Evolutionary conservation across 176 grass and related monocot genomes (phyloP), one percentile per base, ranked within the genome.

Genomic region (Chloris gayana): DNA sequence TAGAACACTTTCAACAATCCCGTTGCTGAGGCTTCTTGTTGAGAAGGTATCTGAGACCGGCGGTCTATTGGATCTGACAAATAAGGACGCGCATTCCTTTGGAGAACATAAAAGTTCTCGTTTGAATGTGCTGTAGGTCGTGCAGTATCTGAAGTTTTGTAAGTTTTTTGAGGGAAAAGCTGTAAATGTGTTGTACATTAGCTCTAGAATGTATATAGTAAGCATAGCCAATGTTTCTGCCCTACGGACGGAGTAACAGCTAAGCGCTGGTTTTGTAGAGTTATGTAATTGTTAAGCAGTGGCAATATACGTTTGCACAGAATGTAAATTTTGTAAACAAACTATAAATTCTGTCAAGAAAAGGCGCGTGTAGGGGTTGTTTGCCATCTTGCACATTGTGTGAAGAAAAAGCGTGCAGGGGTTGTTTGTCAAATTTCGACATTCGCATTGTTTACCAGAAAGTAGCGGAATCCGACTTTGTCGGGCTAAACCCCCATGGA

Each of bases 1-100:
- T 75, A 69, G 84, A 76, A 98, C 96, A 19, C 84, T 98, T 51
- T 95, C 90, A 11, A 85, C 53, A 19, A 84, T 95, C 74, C 96
- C 96, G 22, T 68, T 98, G 81, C 81, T 93, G 63, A 89, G 85
- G 84, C 84, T 98, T 89, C 76, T 95, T 14, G 73, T 95, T 31
- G 96, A 93, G 82, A 93, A 88, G 66, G 90, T 95, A 42, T 67
- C 81, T 42, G 86, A 85, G 75, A 73, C 74, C 31, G 90, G 84
- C 61, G 86, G 90, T 44, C 70, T 91, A 77, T 66, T 95, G 59
- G 81, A 87, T 80, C 26, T 95, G 39, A 87, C 90, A 31, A 91
- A 87, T 59, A 94, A 88, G 34, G 92, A 95, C 67, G 57, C 88
- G 33, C 61, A 69, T 61, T 80, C 26, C 37, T 54, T 80, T 71